Evolutionary conservation across 768 basidiomycete species (phyloP), one percentile per base, ranked within the genome.

Genomic region (Lentinula guzmanii): DNA sequence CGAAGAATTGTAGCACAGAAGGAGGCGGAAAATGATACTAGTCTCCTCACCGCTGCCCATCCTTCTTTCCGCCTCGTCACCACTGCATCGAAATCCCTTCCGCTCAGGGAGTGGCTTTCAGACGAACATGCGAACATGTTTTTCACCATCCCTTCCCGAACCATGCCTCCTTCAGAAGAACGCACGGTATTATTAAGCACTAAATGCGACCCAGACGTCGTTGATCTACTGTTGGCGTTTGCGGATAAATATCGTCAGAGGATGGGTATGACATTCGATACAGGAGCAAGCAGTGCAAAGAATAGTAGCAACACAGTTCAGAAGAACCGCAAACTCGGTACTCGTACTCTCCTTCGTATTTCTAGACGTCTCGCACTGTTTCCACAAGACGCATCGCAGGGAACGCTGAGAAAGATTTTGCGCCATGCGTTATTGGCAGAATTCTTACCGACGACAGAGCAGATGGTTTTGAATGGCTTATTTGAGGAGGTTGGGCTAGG

Each of bases 111-210:
- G 66, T 89, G 86, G 86, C 77, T 89, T 31, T 76, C 79, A 1
- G 81, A 83, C 61, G 86, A 89, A 66, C 83, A 87, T 67, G 81
- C 83, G 28, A 87, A 87, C 66, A 87, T 87, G 85, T 87, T 89
- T 76, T 83, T 87, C 69, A 70, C 85, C 9, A 68, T 89, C 13
- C 79, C 83, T 7, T 77, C 81, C 46, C 82, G 83, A 65, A 85
- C 86, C 1, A 89, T 89, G 86, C 74, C 76, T 33, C 64, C 61
- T 13, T 64, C 68, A 0, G 86, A 89, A 68, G 86, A 89, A 70
- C 64, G 68, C 0, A 63, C 67, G 2, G 69, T 86, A 13, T 80
- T 89, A 2, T 64, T 70, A 16, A 73, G 77, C 8, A 85, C 85
- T 0, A 83, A 82, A 3, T 87, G 86, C 65, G 66, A 77, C 0